Evolutionary conservation across 495 filamentous ascomycete genomes (phyloP), one percentile per base, ranked within the genome.

Genomic region (Annulohypoxylon maeteangense): DNA sequence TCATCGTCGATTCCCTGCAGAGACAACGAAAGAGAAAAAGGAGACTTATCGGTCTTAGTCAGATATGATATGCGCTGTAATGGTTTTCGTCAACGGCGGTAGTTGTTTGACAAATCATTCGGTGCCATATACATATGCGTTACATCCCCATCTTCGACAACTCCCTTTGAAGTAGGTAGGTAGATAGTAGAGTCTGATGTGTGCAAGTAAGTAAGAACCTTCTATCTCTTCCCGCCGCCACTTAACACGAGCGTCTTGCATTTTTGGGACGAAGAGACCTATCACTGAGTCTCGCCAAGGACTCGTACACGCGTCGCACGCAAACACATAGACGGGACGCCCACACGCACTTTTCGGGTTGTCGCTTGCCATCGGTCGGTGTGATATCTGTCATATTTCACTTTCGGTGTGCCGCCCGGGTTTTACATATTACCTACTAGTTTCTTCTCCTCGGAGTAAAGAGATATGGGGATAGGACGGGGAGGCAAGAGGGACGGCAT

Each of bases 261-360:
- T 65, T 32, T 32, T 45, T 62, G 56, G 61, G 62, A 66, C 56
- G 31, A 62, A 59, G 40, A 44, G 56, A 69, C 70, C 59, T 65
- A 72, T 66, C 65, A 51, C 50, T 22, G 51, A 25, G 62, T 53
- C 61, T 69, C 42, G 65, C 65, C 70, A 73, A 66, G 70, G 40
- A 57, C 34, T 27, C 23, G 62, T 48, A 72, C 70, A 62, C 70
- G 70, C 70, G 70, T 68, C 65, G 70, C 34, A 69, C 70, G 40
- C 61, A 72, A 67, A 66, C 58, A 54, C 22, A 54, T 23, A 29
- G 38, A 6, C 47, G 48, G 48, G 38, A 56, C 40, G 56, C 54
- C 31, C 48, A 48, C 50, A 65, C 27, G 56, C 55, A 56, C 53
- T 48, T 48, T 47, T 48, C 54, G 31, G 11, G 47, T 47, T 56